Percentiles rank a stretch among this genome's conserved stretches.
phyloP scores from a whole-genome alignment of 2,329 filamentous ascomycete species.

The Alternaria sp. region DNA sequence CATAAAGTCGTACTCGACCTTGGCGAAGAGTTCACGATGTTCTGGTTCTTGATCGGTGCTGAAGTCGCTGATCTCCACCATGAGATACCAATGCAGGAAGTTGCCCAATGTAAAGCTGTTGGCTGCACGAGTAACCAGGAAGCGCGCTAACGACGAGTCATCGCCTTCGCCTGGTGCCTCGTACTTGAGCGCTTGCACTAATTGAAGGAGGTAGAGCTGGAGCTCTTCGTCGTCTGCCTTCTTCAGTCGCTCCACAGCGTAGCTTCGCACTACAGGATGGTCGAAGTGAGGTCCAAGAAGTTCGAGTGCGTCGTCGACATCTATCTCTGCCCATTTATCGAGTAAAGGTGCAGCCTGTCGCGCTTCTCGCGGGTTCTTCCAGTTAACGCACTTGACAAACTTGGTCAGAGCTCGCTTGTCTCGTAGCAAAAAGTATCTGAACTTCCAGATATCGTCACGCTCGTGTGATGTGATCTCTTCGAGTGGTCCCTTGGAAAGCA shows the following conservation, averaged over 20 bases:
- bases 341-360: constrained; percentile 90
- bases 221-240: constrained; percentile 94
- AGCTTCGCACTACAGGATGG: constrained; percentile 85
- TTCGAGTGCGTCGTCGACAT: constrained; percentile 95
- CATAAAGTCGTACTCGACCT: constrained; percentile 98
- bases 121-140: constrained; percentile 86
- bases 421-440: constrained; percentile 89
- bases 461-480: constrained; percentile 88
- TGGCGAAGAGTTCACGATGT: constrained; percentile 86
- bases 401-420: constrained; percentile 91
- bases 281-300: constrained; percentile 91
- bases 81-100: constrained; percentile 97
- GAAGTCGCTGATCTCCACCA: constrained; percentile 92
- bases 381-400: constrained; percentile 97
- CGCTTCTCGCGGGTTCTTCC: constrained; percentile 84
- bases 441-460: constrained; percentile 97
- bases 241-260: constrained; percentile 88
- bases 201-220: constrained; percentile 86
- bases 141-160: constrained; percentile 86
- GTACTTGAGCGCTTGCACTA: constrained; percentile 92
- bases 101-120: constrained; percentile 91
- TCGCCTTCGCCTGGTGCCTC: constrained; percentile 65
- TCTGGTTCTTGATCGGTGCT: constrained; percentile 77
- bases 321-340: constrained; percentile 93
- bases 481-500: constrained; percentile 92